Evolutionary conservation across 192 early-diverging fungal genomes (phyloP).

Genomic region (Helicostylum pulchrum): DNA sequence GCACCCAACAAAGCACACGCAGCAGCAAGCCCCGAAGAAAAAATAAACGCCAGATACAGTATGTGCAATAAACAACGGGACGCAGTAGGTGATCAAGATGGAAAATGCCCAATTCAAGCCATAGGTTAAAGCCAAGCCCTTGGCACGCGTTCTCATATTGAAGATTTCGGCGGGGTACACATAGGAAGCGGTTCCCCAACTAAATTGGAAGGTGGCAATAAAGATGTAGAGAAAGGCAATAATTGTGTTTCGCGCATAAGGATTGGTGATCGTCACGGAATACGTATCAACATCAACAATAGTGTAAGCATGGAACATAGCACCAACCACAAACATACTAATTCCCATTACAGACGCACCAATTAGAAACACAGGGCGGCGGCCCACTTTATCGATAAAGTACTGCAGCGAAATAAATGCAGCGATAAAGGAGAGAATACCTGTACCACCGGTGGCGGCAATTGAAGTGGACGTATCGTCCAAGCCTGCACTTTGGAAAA

Average conservation of each 20-base stretch:
- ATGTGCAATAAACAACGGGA: slow-evolving; percentile 35
- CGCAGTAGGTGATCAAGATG: slow-evolving; percentile 36
- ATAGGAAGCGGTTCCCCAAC: slow-evolving; percentile 32
- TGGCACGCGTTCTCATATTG: slow-evolving; percentile 33
- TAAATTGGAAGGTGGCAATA: slow-evolving; percentile 27
- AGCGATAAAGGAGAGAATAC: slow-evolving; percentile 19
- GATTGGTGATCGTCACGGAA: slow-evolving; percentile 6
- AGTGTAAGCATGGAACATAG: slow-evolving; percentile 27
- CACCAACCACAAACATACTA: slow-evolving; percentile 62
- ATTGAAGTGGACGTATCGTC: slow-evolving; percentile 19
- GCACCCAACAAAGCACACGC: slow-evolving; percentile 41
- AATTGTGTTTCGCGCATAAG: slow-evolving; percentile 23
- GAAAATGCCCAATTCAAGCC: slow-evolving; percentile 36
- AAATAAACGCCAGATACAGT: slow-evolving; percentile 39
- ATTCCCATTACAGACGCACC: slow-evolving; percentile 69
- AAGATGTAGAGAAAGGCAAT: slow-evolving; percentile 41
- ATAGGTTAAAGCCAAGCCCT: slow-evolving; percentile 31
- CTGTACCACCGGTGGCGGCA: slow-evolving; percentile 30
- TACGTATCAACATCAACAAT: slow-evolving; percentile 16
- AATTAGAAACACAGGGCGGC: slow-evolving; percentile 66
- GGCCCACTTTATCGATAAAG: slow-evolving; percentile 74
- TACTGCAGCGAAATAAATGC: slow-evolving; percentile 40
- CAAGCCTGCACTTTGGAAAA: slow-evolving; percentile 35
- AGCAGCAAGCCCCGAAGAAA: slow-evolving; percentile 34
- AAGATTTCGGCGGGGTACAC: slow-evolving; percentile 37